Percentiles rank a stretch among this genome's conserved stretches.
phyloP scores from a whole-genome alignment of 495 filamentous ascomycete species.

The Talaromyces nanjingensis region DNA sequence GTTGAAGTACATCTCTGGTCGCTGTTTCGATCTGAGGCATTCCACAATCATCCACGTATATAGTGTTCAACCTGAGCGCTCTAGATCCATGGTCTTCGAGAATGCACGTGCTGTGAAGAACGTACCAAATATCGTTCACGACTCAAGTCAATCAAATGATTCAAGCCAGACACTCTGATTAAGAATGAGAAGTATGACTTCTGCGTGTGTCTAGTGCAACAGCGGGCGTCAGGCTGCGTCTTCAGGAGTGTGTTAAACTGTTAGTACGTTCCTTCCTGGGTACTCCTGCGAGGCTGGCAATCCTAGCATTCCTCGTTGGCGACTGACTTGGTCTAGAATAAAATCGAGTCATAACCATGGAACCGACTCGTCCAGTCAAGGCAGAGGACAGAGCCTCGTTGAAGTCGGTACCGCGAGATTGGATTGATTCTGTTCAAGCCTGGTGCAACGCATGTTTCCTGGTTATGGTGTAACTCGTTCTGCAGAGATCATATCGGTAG shows the following conservation, averaged over 20 bases:
- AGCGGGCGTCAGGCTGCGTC: not conserved
- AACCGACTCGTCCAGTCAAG: not conserved
- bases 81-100: not conserved
- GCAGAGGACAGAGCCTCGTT: not conserved
- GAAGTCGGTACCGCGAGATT: not conserved
- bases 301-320: not conserved
- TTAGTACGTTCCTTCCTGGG: not conserved
- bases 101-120: not conserved
- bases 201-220: too few relatives aligned
- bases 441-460: not conserved
- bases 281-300: not conserved
- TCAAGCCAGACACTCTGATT: not conserved
- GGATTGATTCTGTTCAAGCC: not conserved
- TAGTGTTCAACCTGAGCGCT: too few relatives aligned
- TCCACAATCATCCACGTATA: not conserved
- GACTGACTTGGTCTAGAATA: not conserved
- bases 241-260: not conserved
- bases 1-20: not conserved
- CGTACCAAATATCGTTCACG: not conserved
- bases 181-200: not conserved
- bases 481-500: not conserved
- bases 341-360: not conserved
- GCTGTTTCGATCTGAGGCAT: not conserved
- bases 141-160: not conserved
- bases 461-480: not conserved